Conservation (phyloP, 2,329 filamentous ascomycete species). For the Thielaviopsis musarum region DNA sequence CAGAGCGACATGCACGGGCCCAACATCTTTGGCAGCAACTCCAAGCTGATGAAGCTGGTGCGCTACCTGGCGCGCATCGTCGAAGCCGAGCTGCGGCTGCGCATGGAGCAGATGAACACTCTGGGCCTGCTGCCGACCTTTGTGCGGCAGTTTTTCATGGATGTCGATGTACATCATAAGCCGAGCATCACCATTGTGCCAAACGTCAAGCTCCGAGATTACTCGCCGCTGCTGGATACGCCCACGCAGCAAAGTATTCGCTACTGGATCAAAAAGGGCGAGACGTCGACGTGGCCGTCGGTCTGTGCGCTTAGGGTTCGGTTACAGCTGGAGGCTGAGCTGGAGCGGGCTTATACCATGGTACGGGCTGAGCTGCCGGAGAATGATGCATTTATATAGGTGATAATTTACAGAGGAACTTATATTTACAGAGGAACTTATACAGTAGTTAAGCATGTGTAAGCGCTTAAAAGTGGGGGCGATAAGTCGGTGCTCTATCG, state of each 20-base stretch:
- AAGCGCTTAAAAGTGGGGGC: neutral
- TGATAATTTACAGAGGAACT: too few relatives aligned
- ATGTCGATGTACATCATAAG: conserved; percentile 45
- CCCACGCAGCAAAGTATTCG: conserved; percentile 60
- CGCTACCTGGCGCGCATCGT: conserved; percentile 49
- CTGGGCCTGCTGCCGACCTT: conserved; percentile 53
- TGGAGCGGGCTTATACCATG: conserved; percentile 71
- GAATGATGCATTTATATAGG: conserved; percentile 12
- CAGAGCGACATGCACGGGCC: conserved; percentile 67
- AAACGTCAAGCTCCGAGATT: conserved; percentile 55
- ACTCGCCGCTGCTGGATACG: conserved; percentile 64
- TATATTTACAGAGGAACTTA: too few relatives aligned
- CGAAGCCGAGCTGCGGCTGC: conserved; percentile 62
- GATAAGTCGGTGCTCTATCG: neutral
- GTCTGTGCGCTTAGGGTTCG: conserved; percentile 66
- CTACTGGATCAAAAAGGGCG: conserved; percentile 74
- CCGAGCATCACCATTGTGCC: conserved; percentile 72
- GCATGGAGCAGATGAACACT: conserved; percentile 64
- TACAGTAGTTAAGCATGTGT: too few relatives aligned
- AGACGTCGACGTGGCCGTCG: conserved; percentile 81
- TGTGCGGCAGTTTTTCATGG: conserved; percentile 61
- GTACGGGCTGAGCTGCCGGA: conserved; percentile 35
- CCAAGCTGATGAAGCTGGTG: conserved; percentile 38
- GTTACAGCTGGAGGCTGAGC: conserved; percentile 71
- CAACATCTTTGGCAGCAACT: conserved; percentile 40